Evolutionary conservation across 768 basidiomycete genomes (phyloP), one percentile per base, ranked within the genome.

Genomic region (Russula emetica): DNA sequence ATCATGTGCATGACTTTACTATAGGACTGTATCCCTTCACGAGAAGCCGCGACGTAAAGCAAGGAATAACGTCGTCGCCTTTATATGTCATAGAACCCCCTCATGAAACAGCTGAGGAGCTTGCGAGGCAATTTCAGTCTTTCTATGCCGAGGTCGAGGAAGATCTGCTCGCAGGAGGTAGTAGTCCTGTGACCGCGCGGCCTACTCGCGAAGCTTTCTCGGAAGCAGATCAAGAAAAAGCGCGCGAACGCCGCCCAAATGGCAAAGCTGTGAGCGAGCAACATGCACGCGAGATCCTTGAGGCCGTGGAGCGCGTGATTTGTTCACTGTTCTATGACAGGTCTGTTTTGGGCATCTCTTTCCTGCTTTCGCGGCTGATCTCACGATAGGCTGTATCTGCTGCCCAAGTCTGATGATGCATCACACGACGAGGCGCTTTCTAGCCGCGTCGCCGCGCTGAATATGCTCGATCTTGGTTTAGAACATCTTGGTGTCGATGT

Each of bases 381-480:
- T 36, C n/a, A 20, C 18, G 18, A 22, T 55, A 95, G 93, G 61
- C 70, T 97, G 4, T 97, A 94, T 75, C 82, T 86, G 58, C 91
- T 89, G 20, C 76, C 85, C 2, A 83, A 83, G 22, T 79, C 83
- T n/a, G 83, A 85, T 57, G 96, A 99, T 70, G 78, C 83, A 0
- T 87, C 86, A 1, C 95, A 97, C 71, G 94, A 99, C 71, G 92
- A 92, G 70, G 89, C 92, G 0, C 78, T 99, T 4, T 85, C 94
- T 0, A 90, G 86, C 70, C 85, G 95, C 6, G 86, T 98, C 18
- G 92, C 93, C 16, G 95, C 94, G 1, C 78, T 99, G 51, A 94
- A 95, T 68, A 83, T 94, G 80, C 79, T 98, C 1, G 96, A 98
- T 73, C 78, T 99, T 0, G 82, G 86, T 2, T 77, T 98, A 11